phyloP scores from a whole-genome alignment of 2,329 filamentous ascomycete genomes.

The Colletotrichum chrysophilum region DNA sequence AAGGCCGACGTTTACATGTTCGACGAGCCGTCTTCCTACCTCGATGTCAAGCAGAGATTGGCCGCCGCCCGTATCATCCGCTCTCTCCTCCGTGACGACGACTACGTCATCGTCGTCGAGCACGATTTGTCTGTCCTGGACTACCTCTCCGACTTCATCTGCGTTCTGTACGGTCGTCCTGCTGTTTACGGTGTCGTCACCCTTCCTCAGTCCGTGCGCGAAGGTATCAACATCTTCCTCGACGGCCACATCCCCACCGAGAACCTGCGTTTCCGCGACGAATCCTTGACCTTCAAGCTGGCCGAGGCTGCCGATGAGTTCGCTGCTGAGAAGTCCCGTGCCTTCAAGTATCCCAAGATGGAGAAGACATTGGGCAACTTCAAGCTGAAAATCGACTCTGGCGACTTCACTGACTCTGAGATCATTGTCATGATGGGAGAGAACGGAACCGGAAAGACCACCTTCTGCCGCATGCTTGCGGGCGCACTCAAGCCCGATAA shows the following conservation, averaged over 20 bases:
- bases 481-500: conserved; percentile 92
- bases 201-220: conserved; percentile 91
- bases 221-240: conserved; percentile 99
- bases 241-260: conserved; percentile 98
- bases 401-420: conserved; percentile 95
- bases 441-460: conserved; percentile 99
- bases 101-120: conserved; percentile 98
- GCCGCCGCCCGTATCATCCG: conserved; percentile 92
- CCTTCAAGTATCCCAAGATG: conserved; percentile 89
- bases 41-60: conserved; percentile 99
- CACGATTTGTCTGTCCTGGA: conserved; percentile 98
- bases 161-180: conserved; percentile 93
- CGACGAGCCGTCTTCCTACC: conserved; percentile 97
- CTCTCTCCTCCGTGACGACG: conserved; percentile 83
- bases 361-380: conserved; percentile 92
- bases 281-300: conserved; percentile 94
- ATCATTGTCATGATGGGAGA: conserved; percentile 99
- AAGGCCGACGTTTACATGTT: conserved; percentile 99
- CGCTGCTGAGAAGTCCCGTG: conserved; percentile 80
- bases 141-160: conserved; percentile 98
- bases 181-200: conserved; percentile 98
- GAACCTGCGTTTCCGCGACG: conserved; percentile 97
- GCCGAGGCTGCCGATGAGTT: conserved; percentile 90
- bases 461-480: conserved; percentile 95
- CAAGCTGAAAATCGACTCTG: conserved; percentile 79